Evolutionary conservation across 768 basidiomycete genomes (phyloP).

Genomic region (Hericium coralloides): DNA sequence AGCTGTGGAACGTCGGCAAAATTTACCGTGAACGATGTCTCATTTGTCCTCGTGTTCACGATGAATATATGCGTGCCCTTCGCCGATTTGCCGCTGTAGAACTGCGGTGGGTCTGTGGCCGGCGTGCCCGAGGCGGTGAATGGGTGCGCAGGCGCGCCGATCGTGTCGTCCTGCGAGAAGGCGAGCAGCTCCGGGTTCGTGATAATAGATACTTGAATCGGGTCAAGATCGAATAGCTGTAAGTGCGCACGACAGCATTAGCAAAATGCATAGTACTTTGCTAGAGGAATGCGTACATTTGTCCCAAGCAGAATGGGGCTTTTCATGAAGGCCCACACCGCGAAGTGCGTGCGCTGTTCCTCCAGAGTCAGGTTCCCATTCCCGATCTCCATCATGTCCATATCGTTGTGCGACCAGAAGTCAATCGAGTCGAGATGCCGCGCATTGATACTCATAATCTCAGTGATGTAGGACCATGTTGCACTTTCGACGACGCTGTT

Average conservation of each 20-base stretch:
- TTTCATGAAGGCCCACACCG: conserved; percentile 50
- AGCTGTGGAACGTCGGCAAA: conserved; percentile 41
- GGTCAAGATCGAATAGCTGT: conserved; percentile 32
- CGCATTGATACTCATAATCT: conserved; percentile 36
- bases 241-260: not conserved
- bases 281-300: conserved; percentile 18
- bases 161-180: conserved; percentile 40
- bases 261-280: not conserved
- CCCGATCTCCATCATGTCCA: conserved; percentile 48
- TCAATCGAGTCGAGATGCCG: conserved; percentile 31
- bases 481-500: conserved; percentile 19
- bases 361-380: conserved; percentile 40
- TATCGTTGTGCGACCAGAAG: conserved; percentile 46
- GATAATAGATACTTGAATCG: conserved; percentile 37
- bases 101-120: conserved; percentile 40
- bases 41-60: conserved; percentile 35
- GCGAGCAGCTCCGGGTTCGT: conserved; percentile 44
- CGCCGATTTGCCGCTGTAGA: conserved; percentile 39
- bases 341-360: conserved; percentile 48
- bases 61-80: conserved; percentile 48
- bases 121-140: conserved; percentile 34
- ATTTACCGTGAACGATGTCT: conserved; percentile 35
- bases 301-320: conserved; percentile 45
- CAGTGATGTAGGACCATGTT: conserved; percentile 41
- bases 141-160: conserved; percentile 39